Percentiles rank a stretch among this genome's conserved stretches.
phyloP scores from a whole-genome alignment of 2,329 filamentous ascomycete species.

The Arachnomyces sp. region DNA sequence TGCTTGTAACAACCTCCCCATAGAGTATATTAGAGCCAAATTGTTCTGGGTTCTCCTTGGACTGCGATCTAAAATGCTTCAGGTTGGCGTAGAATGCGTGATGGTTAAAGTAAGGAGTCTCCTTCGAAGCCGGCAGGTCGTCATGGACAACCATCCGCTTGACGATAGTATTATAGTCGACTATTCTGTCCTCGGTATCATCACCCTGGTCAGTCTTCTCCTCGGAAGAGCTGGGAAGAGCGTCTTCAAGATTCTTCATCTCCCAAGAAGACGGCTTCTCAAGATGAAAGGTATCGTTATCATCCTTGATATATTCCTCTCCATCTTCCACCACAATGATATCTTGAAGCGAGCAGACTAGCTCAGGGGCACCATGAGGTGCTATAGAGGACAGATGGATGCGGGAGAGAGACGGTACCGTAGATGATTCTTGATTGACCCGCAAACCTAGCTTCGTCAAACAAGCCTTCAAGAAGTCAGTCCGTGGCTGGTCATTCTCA shows the following conservation, averaged over 20 bases:
- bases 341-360: slow-evolving; percentile 56
- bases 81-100: slow-evolving; percentile 68
- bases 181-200: slow-evolving; percentile 48
- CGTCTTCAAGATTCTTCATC: slow-evolving; percentile 47
- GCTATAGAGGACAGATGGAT: slow-evolving; percentile 71
- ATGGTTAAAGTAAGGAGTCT: slow-evolving; percentile 83
- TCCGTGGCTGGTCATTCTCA: slow-evolving; percentile 61
- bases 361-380: slow-evolving; percentile 56
- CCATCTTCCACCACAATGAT: slow-evolving; percentile 59
- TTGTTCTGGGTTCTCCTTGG: slow-evolving; percentile 46
- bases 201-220: slow-evolving; percentile 25
- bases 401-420: slow-evolving; percentile 70
- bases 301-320: slow-evolving; percentile 67
- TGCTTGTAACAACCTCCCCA: slow-evolving; percentile 87
- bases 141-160: slow-evolving; percentile 73
- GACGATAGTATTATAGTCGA: slow-evolving; percentile 65
- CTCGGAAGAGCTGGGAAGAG: slow-evolving; percentile 39
- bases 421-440: slow-evolving; percentile 60
- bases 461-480: slow-evolving; percentile 70
- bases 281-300: slow-evolving; percentile 75
- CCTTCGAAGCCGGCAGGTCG: slow-evolving; percentile 59
- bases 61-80: slow-evolving; percentile 54
- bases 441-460: slow-evolving; percentile 74
- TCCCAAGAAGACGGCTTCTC: slow-evolving; percentile 59
- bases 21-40: slow-evolving; percentile 80